Percentiles rank a stretch among this genome's conserved stretches.
These are phyloP conservation scores for Gloeophyllum trabeum DNA, from an alignment of 768 basidiomycete species.

Conservation along the genomic window DNA sequence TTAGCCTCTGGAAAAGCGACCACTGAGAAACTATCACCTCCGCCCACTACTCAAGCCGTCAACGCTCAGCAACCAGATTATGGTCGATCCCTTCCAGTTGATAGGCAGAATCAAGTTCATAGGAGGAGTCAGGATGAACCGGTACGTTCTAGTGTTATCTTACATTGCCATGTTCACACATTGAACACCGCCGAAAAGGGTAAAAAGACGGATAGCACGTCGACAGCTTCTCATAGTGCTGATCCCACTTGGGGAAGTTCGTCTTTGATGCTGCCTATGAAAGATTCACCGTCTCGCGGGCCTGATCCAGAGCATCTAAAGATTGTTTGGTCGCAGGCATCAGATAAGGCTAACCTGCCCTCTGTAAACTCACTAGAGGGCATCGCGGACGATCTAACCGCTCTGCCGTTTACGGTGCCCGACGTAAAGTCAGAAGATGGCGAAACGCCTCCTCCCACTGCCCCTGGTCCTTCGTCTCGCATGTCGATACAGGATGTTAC, in stretches of 20 bases:
- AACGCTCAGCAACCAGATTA: too few species aligned
- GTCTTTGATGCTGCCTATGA: conserved; percentile 41
- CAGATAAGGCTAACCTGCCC: conserved; percentile 56
- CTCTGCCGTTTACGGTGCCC: conserved; percentile 70
- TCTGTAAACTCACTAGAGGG: conserved; percentile 74
- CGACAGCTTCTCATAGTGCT: conserved; percentile 33
- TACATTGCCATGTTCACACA: too few species aligned
- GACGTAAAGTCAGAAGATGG: conserved; percentile 85
- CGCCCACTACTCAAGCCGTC: too few species aligned
- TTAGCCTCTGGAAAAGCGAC: too few species aligned
- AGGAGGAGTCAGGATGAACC: background rate
- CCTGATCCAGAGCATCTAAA: conserved; percentile 82
- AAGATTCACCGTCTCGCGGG: conserved; percentile 56
- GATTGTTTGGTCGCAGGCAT: conserved; percentile 73
- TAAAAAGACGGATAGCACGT: too few species aligned
- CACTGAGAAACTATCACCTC: too few species aligned
- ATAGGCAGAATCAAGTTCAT: background rate
- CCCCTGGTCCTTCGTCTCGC: conserved; percentile 45
- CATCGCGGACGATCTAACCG: conserved; percentile 73
- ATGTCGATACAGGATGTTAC: conserved; percentile 80
- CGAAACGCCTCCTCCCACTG: conserved; percentile 61
- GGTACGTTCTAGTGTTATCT: background rate
- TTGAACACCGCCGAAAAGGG: too few species aligned
- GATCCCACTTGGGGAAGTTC: conserved; percentile 47
- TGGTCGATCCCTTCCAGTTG: too few species aligned